Evolutionary conservation across 2,329 filamentous ascomycete species (phyloP).

Genomic region (Fusarium sp.): DNA sequence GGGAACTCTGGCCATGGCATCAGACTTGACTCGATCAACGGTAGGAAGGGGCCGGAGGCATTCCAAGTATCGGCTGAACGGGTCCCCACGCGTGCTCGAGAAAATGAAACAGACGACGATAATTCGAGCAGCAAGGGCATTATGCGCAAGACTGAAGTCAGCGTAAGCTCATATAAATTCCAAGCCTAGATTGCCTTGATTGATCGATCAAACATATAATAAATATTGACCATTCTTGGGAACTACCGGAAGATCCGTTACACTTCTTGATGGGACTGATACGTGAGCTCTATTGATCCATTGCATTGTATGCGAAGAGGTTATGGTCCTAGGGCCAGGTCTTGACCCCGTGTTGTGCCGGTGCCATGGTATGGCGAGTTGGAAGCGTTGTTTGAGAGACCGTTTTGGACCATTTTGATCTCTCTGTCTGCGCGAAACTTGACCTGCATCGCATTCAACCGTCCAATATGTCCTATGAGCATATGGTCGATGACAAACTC

Average conservation of each 20-base stretch:
- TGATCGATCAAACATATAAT: too few relatives aligned
- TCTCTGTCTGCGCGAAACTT: background rate
- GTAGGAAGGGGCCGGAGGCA: background rate
- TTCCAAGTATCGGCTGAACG: conserved; percentile 5
- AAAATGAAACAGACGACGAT: conserved; percentile 13
- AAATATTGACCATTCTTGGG: too few relatives aligned
- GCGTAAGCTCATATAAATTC: background rate
- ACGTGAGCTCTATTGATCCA: too few relatives aligned
- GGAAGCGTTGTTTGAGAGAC: too few relatives aligned
- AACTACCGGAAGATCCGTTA: too few relatives aligned
- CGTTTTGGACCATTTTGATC: too few relatives aligned
- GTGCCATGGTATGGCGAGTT: too few relatives aligned
- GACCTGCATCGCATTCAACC: background rate
- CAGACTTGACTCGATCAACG: conserved; percentile 3
- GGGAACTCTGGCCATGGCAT: conserved; percentile 1
- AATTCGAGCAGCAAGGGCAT: conserved; percentile 19
- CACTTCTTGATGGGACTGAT: too few relatives aligned
- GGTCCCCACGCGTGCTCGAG: background rate
- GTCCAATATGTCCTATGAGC: background rate
- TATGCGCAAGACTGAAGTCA: conserved; percentile 9
- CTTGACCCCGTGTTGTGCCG: too few relatives aligned
- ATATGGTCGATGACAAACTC: background rate
- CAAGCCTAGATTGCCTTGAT: background rate
- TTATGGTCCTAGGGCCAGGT: too few relatives aligned
- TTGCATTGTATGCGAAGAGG: too few relatives aligned